These are phyloP conservation scores for Quercus lobata DNA, from an alignment of 331 rosid species.

Conservation along the genomic window DNA sequence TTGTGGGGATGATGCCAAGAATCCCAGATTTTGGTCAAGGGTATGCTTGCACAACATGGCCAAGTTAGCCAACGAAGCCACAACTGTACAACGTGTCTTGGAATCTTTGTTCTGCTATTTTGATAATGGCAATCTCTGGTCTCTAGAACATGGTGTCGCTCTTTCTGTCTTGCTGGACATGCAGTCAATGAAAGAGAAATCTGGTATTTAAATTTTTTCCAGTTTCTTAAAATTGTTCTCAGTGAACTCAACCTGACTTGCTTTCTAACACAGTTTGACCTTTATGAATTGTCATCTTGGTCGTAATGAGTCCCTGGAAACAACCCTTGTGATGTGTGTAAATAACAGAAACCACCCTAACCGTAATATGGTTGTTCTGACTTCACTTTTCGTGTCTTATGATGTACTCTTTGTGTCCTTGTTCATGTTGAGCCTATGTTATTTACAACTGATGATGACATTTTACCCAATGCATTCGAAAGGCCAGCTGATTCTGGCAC, in stretches of 20 bases:
- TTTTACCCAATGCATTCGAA: conserved; percentile 28
- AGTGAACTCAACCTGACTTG: no score
- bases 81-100: conserved; percentile 78
- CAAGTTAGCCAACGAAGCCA: conserved; percentile 83
- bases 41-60: conserved; percentile 90
- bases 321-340: no score
- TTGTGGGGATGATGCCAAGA: conserved; percentile 66
- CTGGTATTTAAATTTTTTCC: conserved; percentile 42
- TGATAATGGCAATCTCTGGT: conserved; percentile 70
- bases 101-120: conserved; percentile 87
- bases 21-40: conserved; percentile 82
- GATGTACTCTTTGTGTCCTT: no score
- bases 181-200: conserved; percentile 65
- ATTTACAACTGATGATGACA: conserved; percentile 51
- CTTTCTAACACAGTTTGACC: no score
- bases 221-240: not conserved
- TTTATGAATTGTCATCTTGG: no score
- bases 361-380: no score
- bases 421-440: conserved; percentile 58
- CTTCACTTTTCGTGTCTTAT: no score
- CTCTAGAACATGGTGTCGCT: conserved; percentile 65
- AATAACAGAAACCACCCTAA: no score
- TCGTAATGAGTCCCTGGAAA: no score
- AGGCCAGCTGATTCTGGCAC: conserved; percentile 25
- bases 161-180: conserved; percentile 62